Percentiles rank a stretch among this genome's conserved stretches.
Evolutionary conservation across 2,329 filamentous ascomycete species (phyloP).

Genomic region (Cryphonectria radicalis): DNA sequence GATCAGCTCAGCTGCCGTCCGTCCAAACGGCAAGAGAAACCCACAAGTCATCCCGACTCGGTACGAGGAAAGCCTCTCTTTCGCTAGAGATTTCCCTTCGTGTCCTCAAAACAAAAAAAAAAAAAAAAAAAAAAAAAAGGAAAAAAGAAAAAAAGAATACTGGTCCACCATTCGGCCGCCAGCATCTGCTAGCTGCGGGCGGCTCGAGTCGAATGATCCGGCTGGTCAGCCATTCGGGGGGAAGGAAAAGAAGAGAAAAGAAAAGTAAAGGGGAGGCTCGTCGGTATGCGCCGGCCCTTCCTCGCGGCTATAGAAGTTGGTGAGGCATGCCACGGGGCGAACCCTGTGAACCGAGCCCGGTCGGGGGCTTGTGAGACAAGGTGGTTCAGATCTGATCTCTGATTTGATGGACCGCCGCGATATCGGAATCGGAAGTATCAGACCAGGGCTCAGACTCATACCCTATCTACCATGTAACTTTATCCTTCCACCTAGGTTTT

Average conservation of each 20-base stretch:
- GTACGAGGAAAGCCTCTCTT: not conserved
- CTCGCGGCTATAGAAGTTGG: constrained; percentile 1
- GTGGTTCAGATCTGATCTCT: not conserved
- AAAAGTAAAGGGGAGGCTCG: not conserved
- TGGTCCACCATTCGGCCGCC: not conserved
- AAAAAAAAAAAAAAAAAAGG: no score
- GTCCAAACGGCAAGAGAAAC: not conserved
- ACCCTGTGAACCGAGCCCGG: not conserved
- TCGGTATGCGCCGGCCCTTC: not conserved
- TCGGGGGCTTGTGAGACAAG: not conserved
- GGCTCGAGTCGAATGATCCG: not conserved
- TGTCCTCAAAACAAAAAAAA: not conserved
- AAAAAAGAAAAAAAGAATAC: no score
- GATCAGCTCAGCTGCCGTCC: not conserved
- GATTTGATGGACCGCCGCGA: not conserved
- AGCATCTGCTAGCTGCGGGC: not conserved
- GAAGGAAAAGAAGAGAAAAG: not conserved
- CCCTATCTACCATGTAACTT: not conserved
- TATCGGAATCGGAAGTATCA: constrained; percentile 4
- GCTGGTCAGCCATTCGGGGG: not conserved
- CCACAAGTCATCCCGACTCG: not conserved
- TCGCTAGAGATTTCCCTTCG: not conserved
- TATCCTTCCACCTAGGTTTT: not conserved
- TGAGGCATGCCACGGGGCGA: not conserved
- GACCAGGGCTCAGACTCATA: not conserved